Evolutionary conservation across 164 flowering plant species (phyloP), one percentile per base, ranked within the genome.

Genomic region (Nelumbo lutea): DNA sequence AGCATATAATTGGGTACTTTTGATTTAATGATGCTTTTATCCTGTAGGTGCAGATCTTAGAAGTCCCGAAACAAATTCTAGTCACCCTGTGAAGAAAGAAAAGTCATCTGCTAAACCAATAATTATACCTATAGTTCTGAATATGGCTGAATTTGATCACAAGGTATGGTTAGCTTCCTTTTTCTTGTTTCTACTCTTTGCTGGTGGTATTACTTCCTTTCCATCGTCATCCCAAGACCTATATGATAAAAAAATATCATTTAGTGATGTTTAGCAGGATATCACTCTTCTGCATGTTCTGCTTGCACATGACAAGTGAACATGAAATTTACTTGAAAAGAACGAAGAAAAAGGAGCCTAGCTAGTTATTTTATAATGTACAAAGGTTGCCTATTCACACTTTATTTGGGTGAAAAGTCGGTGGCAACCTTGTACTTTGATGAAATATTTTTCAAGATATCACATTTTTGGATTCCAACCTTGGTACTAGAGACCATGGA

Each of bases 61-160:
- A 66, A 81, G 76, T 72, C 51, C 76, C 39, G 83, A 78, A 42
- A 68, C 40, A 61, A 82, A 78, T 50, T 51, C 68, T 45, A 77
- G 51, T 61, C 77, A 69, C 65, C 45, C 78, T 69, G 75, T 64
- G 60, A 77, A 63, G 68, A 87, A 80, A 74, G 87, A 82, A 61
- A 87, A 83, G 70, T 78, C 88, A 75, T 86, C 87, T 70, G 73
- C 90, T 59, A 89, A 90, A 70, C 95, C 98, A 65, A 77, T 95
- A 74, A 82, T 95, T 72, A 74, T 95, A 53, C 97, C 98, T 42
- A 80, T 95, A 67, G 94, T 92, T 68, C 78, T 95, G 74, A 89
- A 88, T 85, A 95, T 95, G 99, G 87, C 97, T 50, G 96, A 95
- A 73, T 95, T 92, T 82, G 99, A 95, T 78, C 99, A 92, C 78